Conservation (phyloP, 2,329 filamentous ascomycete species). For the Bimuria novae-zelandiae region DNA sequence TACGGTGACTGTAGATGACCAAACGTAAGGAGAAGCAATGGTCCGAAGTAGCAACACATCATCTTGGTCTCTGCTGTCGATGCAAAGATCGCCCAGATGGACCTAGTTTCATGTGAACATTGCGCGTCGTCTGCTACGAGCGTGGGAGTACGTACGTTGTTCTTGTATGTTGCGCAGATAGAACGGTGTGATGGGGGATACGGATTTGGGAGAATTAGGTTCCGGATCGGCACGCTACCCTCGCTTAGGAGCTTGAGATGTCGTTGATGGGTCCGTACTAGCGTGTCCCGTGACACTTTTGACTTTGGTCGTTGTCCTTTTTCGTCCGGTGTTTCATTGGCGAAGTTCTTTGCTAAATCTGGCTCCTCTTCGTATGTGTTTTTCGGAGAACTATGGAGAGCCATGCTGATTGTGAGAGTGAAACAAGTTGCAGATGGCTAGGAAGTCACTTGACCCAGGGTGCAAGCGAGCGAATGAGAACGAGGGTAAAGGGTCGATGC, state of each 20-base stretch:
- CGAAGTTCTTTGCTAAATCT: slow-evolving; percentile 21
- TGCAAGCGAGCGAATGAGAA: neutral
- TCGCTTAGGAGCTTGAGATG: slow-evolving; percentile 22
- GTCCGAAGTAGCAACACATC: slow-evolving; percentile 19
- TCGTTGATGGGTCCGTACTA: slow-evolving; percentile 19
- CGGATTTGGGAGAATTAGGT: slow-evolving; percentile 22
- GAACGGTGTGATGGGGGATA: slow-evolving; percentile 23
- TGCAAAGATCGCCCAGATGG: slow-evolving; percentile 15
- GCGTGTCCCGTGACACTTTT: slow-evolving; percentile 14
- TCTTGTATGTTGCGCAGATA: slow-evolving; percentile 5
- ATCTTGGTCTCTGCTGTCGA: slow-evolving; percentile 13
- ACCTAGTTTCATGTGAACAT: slow-evolving; percentile 6
- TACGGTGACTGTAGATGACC: slow-evolving; percentile 25
- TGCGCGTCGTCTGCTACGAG: too few relatives aligned
- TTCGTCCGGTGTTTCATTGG: slow-evolving; percentile 9
- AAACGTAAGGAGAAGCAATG: slow-evolving; percentile 27
- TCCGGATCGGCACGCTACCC: slow-evolving; percentile 20
- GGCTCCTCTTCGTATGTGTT: slow-evolving; percentile 30
- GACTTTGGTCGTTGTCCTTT: slow-evolving; percentile 6
- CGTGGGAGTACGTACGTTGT: neutral
- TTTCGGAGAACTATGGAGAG: too few relatives aligned
- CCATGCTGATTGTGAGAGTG: slow-evolving; percentile 7
- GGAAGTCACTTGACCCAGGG: neutral
- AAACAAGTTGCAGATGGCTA: neutral
- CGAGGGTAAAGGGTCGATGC: neutral